Evolutionary conservation across 2,329 filamentous ascomycete species (phyloP).

Genomic region (Ophiostoma sp.): DNA sequence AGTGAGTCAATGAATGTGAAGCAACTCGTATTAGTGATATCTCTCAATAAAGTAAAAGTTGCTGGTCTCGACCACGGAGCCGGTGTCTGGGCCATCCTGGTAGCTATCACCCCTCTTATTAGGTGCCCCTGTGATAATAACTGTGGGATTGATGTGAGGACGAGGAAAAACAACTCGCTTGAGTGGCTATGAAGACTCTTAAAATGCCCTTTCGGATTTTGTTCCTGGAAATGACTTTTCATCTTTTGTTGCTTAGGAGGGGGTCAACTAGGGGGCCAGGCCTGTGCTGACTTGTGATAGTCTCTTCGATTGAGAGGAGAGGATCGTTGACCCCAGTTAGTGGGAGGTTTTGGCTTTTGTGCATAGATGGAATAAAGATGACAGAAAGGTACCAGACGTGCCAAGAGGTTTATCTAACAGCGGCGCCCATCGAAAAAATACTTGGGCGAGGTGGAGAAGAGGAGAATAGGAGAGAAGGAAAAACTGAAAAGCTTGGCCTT

Average conservation of each 20-base stretch:
- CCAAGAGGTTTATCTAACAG: slow-evolving; percentile 7
- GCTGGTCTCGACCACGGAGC: neutral
- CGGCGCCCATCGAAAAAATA: neutral
- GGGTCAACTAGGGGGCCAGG: neutral
- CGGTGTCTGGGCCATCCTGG: slow-evolving; percentile 3
- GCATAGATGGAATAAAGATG: neutral
- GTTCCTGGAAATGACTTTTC: neutral
- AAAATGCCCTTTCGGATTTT: neutral
- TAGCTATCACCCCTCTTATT: neutral
- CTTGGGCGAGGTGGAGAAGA: neutral
- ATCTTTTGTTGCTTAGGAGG: neutral
- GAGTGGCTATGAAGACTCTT: neutral
- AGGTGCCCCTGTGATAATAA: neutral
- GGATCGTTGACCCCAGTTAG: neutral
- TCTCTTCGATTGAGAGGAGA: neutral
- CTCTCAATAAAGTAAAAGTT: neutral
- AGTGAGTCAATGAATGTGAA: neutral
- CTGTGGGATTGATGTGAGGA: neutral
- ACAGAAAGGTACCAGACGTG: neutral
- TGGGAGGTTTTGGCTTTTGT: neutral
- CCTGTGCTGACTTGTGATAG: neutral
- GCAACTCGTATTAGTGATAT: neutral
- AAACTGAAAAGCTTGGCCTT: slow-evolving; percentile 10
- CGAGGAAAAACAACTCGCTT: neutral
- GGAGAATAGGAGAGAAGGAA: neutral